Evolutionary conservation across 768 basidiomycete genomes (phyloP).

Genomic region (Leucosporidium scottii): DNA sequence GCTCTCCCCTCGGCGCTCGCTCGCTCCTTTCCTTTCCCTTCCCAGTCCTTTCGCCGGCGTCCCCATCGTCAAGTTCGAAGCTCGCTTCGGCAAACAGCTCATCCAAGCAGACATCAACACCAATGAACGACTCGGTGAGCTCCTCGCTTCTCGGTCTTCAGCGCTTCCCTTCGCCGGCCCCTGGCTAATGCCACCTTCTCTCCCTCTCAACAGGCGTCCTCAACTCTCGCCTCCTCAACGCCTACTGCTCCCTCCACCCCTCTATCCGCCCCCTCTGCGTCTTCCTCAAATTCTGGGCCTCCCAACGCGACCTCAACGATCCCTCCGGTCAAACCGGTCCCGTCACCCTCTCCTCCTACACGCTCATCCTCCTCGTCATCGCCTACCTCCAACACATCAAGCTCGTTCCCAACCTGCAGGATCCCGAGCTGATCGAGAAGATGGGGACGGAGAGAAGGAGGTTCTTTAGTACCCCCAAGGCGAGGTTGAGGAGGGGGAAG

Average conservation of each 20-base stretch:
- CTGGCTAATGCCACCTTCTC: not conserved
- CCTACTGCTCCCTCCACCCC: constrained; percentile 51
- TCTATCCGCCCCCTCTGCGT: constrained; percentile 46
- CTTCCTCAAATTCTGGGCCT: constrained; percentile 58
- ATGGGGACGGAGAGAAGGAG: not conserved
- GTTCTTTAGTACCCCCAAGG: constrained; percentile 29
- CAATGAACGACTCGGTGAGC: constrained; percentile 56
- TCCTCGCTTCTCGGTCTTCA: constrained; percentile 40
- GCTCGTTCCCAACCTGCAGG: constrained; percentile 35
- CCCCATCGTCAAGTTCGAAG: constrained; percentile 35
- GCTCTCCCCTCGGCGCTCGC: not conserved
- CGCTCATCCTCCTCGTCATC: constrained; percentile 57
- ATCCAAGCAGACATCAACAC: constrained; percentile 49
- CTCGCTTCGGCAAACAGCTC: constrained; percentile 11
- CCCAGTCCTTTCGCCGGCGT: constrained; percentile 39
- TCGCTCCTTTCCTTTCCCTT: constrained; percentile 20
- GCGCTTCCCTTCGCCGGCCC: rapidly evolving
- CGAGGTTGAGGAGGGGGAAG: not conserved
- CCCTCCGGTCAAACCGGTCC: constrained; percentile 41
- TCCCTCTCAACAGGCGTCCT: constrained; percentile 14
- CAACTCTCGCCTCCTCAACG: constrained; percentile 48
- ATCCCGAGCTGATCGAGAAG: constrained; percentile 18
- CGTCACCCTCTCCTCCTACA: constrained; percentile 54
- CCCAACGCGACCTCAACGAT: constrained; percentile 50
- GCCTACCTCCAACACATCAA: constrained; percentile 49